Percentiles rank a stretch among this genome's conserved stretches.
Evolutionary conservation across 495 filamentous ascomycete species (phyloP).

Genomic region (Bacidia gigantensis): DNA sequence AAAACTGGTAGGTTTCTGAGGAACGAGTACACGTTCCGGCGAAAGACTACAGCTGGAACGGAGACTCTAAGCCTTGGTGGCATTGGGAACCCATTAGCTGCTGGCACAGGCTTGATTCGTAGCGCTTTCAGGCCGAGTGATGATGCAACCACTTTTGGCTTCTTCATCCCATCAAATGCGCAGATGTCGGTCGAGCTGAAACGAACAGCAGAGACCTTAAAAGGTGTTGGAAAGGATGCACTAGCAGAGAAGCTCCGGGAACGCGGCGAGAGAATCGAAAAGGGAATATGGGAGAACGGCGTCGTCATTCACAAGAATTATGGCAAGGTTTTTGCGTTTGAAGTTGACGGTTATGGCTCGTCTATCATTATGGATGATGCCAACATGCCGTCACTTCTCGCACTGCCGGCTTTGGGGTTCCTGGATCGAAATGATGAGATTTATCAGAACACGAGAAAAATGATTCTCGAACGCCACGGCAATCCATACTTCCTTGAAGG

Average conservation of each 20-base stretch:
- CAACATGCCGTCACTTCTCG: constrained; percentile 81
- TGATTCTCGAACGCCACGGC: constrained; percentile 63
- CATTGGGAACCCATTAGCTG: constrained; percentile 79
- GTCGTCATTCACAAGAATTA: constrained; percentile 71
- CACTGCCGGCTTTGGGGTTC: constrained; percentile 81
- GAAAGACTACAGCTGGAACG: constrained; percentile 65
- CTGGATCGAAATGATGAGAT: constrained; percentile 47
- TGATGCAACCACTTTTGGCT: constrained; percentile 90
- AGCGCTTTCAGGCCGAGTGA: constrained; percentile 95
- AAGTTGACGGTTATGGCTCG: constrained; percentile 92
- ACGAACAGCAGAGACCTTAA: constrained; percentile 56
- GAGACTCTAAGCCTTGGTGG: constrained; percentile 78
- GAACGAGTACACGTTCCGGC: constrained; percentile 79
- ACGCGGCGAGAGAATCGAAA: constrained; percentile 55
- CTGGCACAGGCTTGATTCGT: constrained; percentile 70
- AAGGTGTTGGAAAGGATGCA: constrained; percentile 36
- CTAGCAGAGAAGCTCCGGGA: constrained; percentile 41
- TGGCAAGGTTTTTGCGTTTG: constrained; percentile 87
- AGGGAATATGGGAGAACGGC: constrained; percentile 78
- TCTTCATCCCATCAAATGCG: constrained; percentile 92
- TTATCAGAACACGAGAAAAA: constrained; percentile 83
- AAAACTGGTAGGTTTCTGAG: constrained; percentile 45
- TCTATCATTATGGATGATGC: constrained; percentile 93
- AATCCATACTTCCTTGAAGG: constrained; percentile 89
- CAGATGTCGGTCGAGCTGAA: constrained; percentile 88